A percentile compares a stretch with the other conserved stretches of the same genome.
These are phyloP conservation scores for Liriodendron chinense DNA, from an alignment of 164 flowering plant genomes.

Conservation along the genomic window DNA sequence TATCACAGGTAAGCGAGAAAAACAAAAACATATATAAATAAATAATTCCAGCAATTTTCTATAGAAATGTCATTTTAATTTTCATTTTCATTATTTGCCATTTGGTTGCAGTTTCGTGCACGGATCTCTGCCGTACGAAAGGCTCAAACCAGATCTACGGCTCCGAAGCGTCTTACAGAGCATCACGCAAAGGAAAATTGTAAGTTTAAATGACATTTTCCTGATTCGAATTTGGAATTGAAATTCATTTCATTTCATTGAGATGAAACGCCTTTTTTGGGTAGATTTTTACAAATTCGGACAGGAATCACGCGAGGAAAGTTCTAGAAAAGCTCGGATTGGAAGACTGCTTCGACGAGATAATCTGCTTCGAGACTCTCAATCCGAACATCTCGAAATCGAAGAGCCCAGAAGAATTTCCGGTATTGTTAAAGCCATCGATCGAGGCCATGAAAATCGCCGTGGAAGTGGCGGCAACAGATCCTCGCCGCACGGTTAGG, in stretches of 20 bases:
- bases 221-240: background rate
- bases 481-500: slow-evolving; percentile 72
- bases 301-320: slow-evolving; percentile 58
- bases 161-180: slow-evolving; percentile 53
- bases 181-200: slow-evolving; percentile 72
- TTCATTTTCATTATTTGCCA: background rate
- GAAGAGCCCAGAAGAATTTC: slow-evolving; percentile 55
- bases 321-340: slow-evolving; percentile 61
- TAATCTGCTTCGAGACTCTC: slow-evolving; percentile 87
- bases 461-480: slow-evolving; percentile 41
- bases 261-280: background rate
- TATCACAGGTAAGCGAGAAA: slow-evolving; percentile 28
- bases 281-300: slow-evolving; percentile 79
- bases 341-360: slow-evolving; percentile 71
- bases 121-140: slow-evolving; percentile 84
- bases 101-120: slow-evolving; percentile 64
- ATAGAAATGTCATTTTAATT: too few relatives aligned
- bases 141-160: slow-evolving; percentile 58
- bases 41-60: too few relatives aligned
- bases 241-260: background rate
- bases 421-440: slow-evolving; percentile 79
- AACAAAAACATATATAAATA: background rate
- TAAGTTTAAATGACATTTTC: slow-evolving; percentile 18
- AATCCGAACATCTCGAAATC: slow-evolving; percentile 65
- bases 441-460: slow-evolving; percentile 68